phyloP scores from a whole-genome alignment of 169 alveolate genomes.

The Hepatocystis sp. region DNA sequence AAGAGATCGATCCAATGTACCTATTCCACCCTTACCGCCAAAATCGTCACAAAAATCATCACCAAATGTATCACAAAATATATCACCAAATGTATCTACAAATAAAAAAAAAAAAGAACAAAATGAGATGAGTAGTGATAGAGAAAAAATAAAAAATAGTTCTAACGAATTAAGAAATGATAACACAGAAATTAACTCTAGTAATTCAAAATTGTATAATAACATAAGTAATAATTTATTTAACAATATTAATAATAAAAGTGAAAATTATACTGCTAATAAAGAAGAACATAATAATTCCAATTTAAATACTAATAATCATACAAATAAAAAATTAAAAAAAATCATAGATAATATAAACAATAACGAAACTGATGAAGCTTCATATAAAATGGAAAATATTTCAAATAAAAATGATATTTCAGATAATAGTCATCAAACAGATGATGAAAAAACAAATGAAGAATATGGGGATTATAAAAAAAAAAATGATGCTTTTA shows the following conservation, averaged over 20 bases:
- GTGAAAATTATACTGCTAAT: background rate
- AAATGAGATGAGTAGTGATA: background rate
- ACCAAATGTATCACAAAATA: too few relatives aligned
- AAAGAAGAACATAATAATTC: too few relatives aligned
- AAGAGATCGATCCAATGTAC: slow-evolving; percentile 4
- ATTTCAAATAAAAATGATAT: background rate
- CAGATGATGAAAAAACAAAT: slow-evolving; percentile 3
- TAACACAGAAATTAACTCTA: background rate
- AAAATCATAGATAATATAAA: too few relatives aligned
- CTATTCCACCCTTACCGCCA: slow-evolving; percentile 74
- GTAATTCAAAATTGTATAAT: too few relatives aligned
- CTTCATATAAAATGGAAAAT: background rate
- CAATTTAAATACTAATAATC: background rate
- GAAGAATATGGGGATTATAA: slow-evolving; percentile 1
- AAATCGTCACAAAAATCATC: slow-evolving; percentile 15
- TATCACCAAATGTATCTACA: background rate
- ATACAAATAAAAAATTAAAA: background rate
- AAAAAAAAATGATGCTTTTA: background rate
- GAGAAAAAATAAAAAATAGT: slow-evolving; percentile 3
- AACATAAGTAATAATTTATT: background rate
- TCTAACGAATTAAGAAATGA: background rate
- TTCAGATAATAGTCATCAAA: background rate
- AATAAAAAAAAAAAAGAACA: too few relatives aligned
- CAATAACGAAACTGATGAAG: too few relatives aligned
- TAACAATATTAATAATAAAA: background rate